A percentile compares a stretch with the other conserved stretches of the same genome.
Conservation (phyloP, 2,329 filamentous ascomycete genomes). For the Spiromastix sp. region DNA sequence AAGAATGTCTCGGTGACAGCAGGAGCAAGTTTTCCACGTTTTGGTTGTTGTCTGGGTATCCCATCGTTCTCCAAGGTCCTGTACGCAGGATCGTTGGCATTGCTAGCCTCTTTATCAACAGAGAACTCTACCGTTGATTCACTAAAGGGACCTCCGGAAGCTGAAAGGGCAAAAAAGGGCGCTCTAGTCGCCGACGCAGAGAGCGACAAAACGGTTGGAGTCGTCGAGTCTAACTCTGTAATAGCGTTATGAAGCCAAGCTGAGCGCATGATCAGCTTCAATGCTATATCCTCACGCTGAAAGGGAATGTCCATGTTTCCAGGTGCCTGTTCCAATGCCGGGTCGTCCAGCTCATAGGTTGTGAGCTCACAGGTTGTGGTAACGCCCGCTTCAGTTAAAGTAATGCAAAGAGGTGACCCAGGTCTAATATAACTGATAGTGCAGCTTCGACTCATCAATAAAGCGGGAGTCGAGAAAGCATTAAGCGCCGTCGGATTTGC, state of each 20-base stretch:
- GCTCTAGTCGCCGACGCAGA: conserved; percentile 48
- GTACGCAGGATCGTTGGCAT: conserved; percentile 17
- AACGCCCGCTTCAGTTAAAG: conserved; percentile 75
- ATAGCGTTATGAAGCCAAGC: conserved; percentile 42
- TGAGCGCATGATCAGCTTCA: conserved; percentile 90
- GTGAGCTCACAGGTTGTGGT: conserved; percentile 83
- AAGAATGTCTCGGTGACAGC: conserved; percentile 41
- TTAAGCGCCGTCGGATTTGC: conserved; percentile 41
- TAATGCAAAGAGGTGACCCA: conserved; percentile 72
- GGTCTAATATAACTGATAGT: conserved; percentile 65
- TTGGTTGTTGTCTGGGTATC: conserved; percentile 23
- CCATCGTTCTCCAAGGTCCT: conserved; percentile 28
- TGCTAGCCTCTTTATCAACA: conserved; percentile 30
- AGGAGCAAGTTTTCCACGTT: conserved; percentile 27
- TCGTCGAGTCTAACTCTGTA: conserved; percentile 49
- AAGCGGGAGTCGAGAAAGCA: conserved; percentile 71
- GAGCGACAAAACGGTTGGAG: conserved; percentile 62
- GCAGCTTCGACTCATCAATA: conserved; percentile 79
- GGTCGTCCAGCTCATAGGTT: conserved; percentile 71
- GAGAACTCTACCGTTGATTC: conserved; percentile 52
- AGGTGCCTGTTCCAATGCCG: conserved; percentile 39
- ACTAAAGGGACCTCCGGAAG: conserved; percentile 47
- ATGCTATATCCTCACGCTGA: conserved; percentile 63
- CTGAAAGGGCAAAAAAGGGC: conserved; percentile 67
- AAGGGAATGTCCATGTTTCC: conserved; percentile 60